Conservation (phyloP, 2,329 filamentous ascomycete genomes). For the Bipolaris oryzae region DNA sequence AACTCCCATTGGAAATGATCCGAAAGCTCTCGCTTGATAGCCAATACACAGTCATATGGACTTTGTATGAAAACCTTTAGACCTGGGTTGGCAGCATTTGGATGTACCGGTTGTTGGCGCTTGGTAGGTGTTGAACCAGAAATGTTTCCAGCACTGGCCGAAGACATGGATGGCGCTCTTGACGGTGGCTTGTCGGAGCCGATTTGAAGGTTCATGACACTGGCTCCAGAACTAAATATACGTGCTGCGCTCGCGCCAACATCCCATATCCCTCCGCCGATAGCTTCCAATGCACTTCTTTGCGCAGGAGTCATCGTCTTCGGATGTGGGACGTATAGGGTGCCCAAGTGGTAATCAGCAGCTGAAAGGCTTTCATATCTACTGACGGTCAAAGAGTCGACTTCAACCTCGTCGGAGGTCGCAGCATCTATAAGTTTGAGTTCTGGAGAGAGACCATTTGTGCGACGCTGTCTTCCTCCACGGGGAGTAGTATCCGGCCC, state of each 20-base stretch:
- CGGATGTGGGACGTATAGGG: constrained; percentile 77
- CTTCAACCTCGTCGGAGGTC: constrained; percentile 82
- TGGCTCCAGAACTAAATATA: constrained; percentile 85
- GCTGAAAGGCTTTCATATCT: constrained; percentile 85
- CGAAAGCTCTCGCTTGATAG: constrained; percentile 81
- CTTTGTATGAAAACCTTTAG: constrained; percentile 93
- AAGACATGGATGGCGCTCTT: constrained; percentile 39
- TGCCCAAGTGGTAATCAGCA: constrained; percentile 87
- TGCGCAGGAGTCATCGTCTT: constrained; percentile 66
- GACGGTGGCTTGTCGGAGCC: constrained; percentile 46
- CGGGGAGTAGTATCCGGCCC: constrained; percentile 64
- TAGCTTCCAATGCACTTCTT: constrained; percentile 75
- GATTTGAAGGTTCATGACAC: constrained; percentile 61
- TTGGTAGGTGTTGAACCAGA: constrained; percentile 29
- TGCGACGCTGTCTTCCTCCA: constrained; percentile 71
- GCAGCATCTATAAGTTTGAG: constrained; percentile 87
- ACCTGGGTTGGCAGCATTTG: constrained; percentile 60
- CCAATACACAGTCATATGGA: constrained; percentile 94
- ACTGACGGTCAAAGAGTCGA: constrained; percentile 83
- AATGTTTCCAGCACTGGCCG: constrained; percentile 41
- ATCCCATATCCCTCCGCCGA: constrained; percentile 85
- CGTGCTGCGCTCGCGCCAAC: constrained; percentile 85
- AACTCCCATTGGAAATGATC: constrained; percentile 89
- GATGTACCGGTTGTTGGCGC: constrained; percentile 48
- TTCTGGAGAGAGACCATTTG: constrained; percentile 84